These are phyloP conservation scores for Zalaria sp. DNA, from an alignment of 2,329 filamentous ascomycete genomes.

Conservation along the genomic window DNA sequence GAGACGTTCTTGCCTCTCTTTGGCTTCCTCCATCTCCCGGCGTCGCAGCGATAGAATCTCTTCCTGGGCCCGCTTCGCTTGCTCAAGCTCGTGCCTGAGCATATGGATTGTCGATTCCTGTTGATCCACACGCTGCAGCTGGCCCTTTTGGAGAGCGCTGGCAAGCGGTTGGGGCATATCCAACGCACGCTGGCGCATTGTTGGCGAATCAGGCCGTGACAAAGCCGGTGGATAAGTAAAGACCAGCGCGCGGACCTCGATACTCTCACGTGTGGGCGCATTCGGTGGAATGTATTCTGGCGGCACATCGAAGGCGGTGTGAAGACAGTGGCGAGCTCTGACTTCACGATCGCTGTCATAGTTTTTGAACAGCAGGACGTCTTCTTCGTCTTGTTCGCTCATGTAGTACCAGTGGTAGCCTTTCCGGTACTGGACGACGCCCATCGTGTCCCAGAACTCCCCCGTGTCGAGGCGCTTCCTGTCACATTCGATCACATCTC, in stretches of 20 bases:
- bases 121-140: constrained; percentile 10
- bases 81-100: constrained; percentile 12
- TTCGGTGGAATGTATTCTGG: constrained; percentile 6
- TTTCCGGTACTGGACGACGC: constrained; percentile 12
- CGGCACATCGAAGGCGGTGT: constrained; percentile 14
- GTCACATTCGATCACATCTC: constrained; percentile 12
- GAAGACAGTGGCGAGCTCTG: constrained; percentile 9
- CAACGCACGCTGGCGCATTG: neutral
- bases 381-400: constrained; percentile 11
- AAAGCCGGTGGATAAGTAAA: constrained; percentile 11
- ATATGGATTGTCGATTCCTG: constrained; percentile 11
- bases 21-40: constrained; percentile 9
- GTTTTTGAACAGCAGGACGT: constrained; percentile 14
- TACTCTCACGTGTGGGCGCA: constrained; percentile 12
- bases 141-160: constrained; percentile 6
- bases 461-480: constrained; percentile 8
- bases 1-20: constrained; percentile 5
- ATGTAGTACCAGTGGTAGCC: constrained; percentile 16
- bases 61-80: constrained; percentile 11
- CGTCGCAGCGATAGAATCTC: constrained; percentile 9
- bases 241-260: constrained; percentile 14
- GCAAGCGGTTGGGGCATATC: constrained; percentile 9
- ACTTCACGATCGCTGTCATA: constrained; percentile 12
- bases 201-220: neutral
- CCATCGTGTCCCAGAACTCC: constrained; percentile 12